These are phyloP conservation scores for Butyriboletus appendiculatus DNA, from an alignment of 1,284 basidiomycete species.

Conservation along the genomic window DNA sequence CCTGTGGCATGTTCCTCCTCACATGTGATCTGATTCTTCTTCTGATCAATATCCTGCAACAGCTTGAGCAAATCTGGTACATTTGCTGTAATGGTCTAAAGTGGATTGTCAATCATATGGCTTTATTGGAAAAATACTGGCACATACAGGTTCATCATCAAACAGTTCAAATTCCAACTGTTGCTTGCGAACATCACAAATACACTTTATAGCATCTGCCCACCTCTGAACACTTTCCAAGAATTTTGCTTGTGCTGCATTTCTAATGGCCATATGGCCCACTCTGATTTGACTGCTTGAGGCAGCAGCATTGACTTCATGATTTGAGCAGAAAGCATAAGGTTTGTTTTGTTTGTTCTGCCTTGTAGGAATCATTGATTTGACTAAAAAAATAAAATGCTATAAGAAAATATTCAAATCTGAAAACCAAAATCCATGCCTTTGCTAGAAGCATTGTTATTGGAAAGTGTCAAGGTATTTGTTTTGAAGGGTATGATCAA, in stretches of 20 bases:
- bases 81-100: constrained; percentile 3
- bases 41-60: constrained; percentile 23
- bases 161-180: constrained; percentile 8
- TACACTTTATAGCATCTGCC: constrained; percentile 7
- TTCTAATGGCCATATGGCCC: not conserved
- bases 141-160: constrained; percentile 23
- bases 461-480: no score
- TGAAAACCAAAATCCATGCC: not conserved
- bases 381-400: not conserved
- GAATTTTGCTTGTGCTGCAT: not conserved
- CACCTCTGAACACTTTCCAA: constrained; percentile 13
- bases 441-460: not conserved
- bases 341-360: not conserved
- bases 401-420: not conserved
- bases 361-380: not conserved
- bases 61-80: constrained; percentile 16
- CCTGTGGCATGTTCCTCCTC: constrained; percentile 12
- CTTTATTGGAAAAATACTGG: not conserved
- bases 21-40: constrained; percentile 25
- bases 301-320: not conserved
- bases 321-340: not conserved
- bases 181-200: not conserved
- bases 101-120: not conserved
- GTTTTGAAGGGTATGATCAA: not conserved
- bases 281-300: not conserved